A percentile compares a stretch with the other conserved stretches of the same genome.
Conservation (phyloP, 768 basidiomycete species). For the Clavaria fumosa region DNA sequence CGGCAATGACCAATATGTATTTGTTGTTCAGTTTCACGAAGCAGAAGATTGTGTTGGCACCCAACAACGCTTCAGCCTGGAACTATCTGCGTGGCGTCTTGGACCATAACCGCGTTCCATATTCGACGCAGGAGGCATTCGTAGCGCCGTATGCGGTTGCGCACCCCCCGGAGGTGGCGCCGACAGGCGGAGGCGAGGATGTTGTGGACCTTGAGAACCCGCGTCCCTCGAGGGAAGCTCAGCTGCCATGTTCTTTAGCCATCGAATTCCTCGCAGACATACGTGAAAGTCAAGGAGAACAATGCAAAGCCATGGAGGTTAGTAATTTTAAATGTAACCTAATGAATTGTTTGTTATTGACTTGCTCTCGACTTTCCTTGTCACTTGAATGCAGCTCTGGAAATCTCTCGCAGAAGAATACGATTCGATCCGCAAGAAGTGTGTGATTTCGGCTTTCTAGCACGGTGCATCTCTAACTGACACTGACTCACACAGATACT, state of each 20-base stretch:
- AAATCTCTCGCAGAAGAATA: constrained; percentile 48
- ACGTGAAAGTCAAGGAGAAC: constrained; percentile 39
- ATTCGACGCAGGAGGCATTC: constrained; percentile 39
- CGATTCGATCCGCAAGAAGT: constrained; percentile 71
- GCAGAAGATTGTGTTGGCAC: constrained; percentile 67
- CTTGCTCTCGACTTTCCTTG: not conserved
- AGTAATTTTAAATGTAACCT: constrained; percentile 8
- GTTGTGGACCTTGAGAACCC: constrained; percentile 68
- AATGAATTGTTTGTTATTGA: not conserved
- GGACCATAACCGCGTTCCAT: constrained; percentile 41
- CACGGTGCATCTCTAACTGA: not conserved
- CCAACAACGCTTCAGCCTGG: constrained; percentile 93
- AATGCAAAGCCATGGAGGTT: constrained; percentile 37
- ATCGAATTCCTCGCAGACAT: constrained; percentile 79
- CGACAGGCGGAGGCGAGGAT: constrained; percentile 16
- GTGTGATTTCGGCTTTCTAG: constrained; percentile 11
- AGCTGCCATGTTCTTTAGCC: constrained; percentile 64
- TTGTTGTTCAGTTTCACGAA: constrained; percentile 50
- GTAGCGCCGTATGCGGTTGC: constrained; percentile 46
- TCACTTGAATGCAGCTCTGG: constrained; percentile 39
- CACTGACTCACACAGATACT: constrained; percentile 34
- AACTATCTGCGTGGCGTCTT: constrained; percentile 89
- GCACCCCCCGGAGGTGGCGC: constrained; percentile 8
- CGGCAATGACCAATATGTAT: constrained; percentile 2
- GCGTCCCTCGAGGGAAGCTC: constrained; percentile 42